Base-by-base conservation (phyloP, 2,329 filamentous ascomycete species). In the Cladosporium sp. region DNA sequence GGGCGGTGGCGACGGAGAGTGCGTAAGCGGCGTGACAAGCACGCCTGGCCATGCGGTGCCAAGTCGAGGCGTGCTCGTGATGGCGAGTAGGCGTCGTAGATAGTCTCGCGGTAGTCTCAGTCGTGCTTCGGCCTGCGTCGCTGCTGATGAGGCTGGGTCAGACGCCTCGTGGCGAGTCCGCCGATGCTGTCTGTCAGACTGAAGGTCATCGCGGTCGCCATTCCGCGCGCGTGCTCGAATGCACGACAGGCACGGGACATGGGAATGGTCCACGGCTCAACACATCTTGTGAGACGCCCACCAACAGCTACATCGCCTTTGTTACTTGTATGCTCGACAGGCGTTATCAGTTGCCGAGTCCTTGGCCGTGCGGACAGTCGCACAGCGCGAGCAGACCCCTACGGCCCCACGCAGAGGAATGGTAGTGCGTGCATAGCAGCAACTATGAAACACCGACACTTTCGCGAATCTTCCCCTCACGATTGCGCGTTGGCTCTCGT, bases 11-110 rank as follows among this genome's bases (percentile, higher is more conserved):
- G 39, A 38, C 51, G 22, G n/a, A n/a, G n/a, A 22, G 36, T 22
- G 39, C 52, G 52, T 55, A 40, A 56, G 54, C 54, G 54, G 54
- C 54, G 54, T 56, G 22, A 36, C 39, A 39, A 34, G 17, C 30
- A 15, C 17, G 19, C 47, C 50, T 34, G 17, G 19, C 36, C 50
- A 52, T 28, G 36, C 50, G 50, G 39, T 28, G 30, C 19, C n/a
- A 11, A 37, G n/a, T 7, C 12, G n/a, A 17, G 45, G 45, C 45
- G 45, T 50, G 45, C 45, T 50, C 25, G 45, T 50, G 25, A 28
- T 34, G n/a, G 40, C 7, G 11, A 20, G 40, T 19, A 20, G 30
- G 30, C 30, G 30, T 34, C 4, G 2, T 9, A 17, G 14, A 6
- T 25, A 25, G 25, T 25, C 25, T 25, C 25, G 25, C 3, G 25